Evolutionary conservation across 192 early-diverging fungal species (phyloP).

Genomic region (Thamnidium elegans): DNA sequence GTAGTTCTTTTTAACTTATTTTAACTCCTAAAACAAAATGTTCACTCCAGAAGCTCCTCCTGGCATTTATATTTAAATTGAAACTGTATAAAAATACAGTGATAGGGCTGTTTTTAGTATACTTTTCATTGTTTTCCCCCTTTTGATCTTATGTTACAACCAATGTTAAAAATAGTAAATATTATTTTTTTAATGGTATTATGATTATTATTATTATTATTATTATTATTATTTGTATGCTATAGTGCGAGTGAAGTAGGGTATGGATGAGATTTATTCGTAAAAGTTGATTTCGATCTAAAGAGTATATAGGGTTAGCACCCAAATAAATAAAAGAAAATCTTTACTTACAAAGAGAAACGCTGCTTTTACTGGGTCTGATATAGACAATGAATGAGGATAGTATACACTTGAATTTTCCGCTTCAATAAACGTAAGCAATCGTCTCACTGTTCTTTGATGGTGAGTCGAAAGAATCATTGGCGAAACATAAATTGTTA

Average conservation of each 20-base stretch:
- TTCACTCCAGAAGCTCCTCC: no score
- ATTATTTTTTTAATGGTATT: neutral
- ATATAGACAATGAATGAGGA: conserved; percentile 22
- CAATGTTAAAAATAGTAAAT: neutral
- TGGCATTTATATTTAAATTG: no score
- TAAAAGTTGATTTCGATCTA: conserved; percentile 28
- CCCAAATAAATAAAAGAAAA: neutral
- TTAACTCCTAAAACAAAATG: no score
- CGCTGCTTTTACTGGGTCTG: conserved; percentile 34
- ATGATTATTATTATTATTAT: neutral
- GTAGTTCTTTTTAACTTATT: no score
- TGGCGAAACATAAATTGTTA: conserved; percentile 39
- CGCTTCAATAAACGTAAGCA: conserved; percentile 26
- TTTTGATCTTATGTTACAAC: no score
- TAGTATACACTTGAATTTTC: conserved; percentile 37
- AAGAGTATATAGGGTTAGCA: neutral
- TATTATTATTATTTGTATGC: neutral
- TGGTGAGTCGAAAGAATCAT: conserved; percentile 31
- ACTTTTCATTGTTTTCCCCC: no score
- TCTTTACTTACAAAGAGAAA: conserved; percentile 38
- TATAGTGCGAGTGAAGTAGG: neutral
- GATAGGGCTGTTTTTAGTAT: no score
- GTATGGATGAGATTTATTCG: neutral
- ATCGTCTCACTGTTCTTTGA: conserved; percentile 28
- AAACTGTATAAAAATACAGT: no score